Evolutionary conservation across 1,284 basidiomycete genomes (phyloP).

Genomic region (Baeospora myosura): DNA sequence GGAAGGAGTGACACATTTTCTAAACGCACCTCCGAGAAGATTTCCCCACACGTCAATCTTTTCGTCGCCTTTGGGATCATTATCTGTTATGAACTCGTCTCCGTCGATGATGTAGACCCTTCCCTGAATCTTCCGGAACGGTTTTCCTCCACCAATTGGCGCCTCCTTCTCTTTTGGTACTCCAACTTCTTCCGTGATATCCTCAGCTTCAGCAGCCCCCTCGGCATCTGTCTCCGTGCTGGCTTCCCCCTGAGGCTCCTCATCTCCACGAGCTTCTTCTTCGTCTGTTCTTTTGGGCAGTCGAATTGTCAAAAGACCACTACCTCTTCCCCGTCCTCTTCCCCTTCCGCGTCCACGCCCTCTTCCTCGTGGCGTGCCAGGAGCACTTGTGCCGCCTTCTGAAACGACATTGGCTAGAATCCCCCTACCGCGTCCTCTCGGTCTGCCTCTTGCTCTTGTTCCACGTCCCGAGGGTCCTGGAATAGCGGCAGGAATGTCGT

Average conservation of each 20-base stretch:
- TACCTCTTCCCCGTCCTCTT: conserved; percentile 29
- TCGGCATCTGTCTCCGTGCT: conserved; percentile 36
- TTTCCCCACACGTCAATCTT: conserved; percentile 87
- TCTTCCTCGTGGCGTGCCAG: conserved; percentile 28
- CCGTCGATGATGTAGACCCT: conserved; percentile 74
- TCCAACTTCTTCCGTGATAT: conserved; percentile 35
- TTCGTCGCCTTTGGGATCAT: conserved; percentile 82
- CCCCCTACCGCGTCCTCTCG: conserved; percentile 22
- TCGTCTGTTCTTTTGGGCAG: conserved; percentile 40
- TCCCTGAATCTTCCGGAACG: conserved; percentile 70
- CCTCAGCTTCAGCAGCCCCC: conserved; percentile 32
- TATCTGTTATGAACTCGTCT: conserved; percentile 82
- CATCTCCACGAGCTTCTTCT: conserved; percentile 33
- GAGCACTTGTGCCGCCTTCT: conserved; percentile 3
- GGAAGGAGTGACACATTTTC: conserved; percentile 23
- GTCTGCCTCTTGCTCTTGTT: conserved; percentile 19
- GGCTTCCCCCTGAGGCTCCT: no score
- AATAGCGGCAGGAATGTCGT: no score
- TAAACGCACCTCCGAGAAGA: conserved; percentile 80
- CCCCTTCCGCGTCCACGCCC: conserved; percentile 33
- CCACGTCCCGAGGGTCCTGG: conserved; percentile 5
- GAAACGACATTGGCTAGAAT: conserved; percentile 8
- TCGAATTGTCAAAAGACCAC: conserved; percentile 37
- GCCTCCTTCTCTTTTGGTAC: conserved; percentile 45
- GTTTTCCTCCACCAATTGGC: conserved; percentile 52